phyloP scores from a whole-genome alignment of 495 filamentous ascomycete species.

The Amniculicola lignicola region DNA sequence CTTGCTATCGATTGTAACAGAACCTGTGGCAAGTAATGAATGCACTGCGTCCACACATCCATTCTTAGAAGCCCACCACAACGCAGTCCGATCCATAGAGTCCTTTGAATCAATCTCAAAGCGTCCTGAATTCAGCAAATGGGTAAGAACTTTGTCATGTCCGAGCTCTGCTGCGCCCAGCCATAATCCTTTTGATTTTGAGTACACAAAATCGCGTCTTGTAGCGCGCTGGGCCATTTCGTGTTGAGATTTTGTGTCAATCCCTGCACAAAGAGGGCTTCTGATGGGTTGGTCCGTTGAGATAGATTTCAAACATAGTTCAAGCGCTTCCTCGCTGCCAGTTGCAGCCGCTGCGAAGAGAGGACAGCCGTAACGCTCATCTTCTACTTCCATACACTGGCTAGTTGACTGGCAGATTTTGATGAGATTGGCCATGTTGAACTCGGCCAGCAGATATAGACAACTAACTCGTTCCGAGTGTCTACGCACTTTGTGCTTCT shows the following conservation, averaged over 20 bases:
- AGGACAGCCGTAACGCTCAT: slow-evolving; percentile 14
- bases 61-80: slow-evolving; percentile 27
- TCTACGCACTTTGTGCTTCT: slow-evolving; percentile 16
- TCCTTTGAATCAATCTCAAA: slow-evolving; percentile 10
- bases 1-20: not conserved
- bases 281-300: not conserved
- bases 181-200: not conserved
- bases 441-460: slow-evolving; percentile 20
- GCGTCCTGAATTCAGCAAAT: slow-evolving; percentile 21
- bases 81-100: slow-evolving; percentile 28
- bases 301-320: not conserved
- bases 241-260: slow-evolving; percentile 27
- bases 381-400: slow-evolving; percentile 1
- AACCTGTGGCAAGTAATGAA: not conserved
- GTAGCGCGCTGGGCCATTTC: not conserved
- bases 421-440: slow-evolving; percentile 21
- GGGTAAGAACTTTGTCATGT: slow-evolving; percentile 31
- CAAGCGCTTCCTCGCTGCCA: slow-evolving; percentile 4
- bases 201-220: not conserved
- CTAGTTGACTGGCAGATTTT: not conserved
- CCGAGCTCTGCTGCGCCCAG: not conserved
- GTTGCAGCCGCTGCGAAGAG: slow-evolving; percentile 14
- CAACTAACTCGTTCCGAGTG: slow-evolving; percentile 5
- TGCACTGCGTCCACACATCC: not conserved
- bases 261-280: not conserved